Percentiles rank a stretch among this genome's conserved stretches.
Conservation (phyloP, 2,329 filamentous ascomycete species). For the Ramichloridium luteum region DNA sequence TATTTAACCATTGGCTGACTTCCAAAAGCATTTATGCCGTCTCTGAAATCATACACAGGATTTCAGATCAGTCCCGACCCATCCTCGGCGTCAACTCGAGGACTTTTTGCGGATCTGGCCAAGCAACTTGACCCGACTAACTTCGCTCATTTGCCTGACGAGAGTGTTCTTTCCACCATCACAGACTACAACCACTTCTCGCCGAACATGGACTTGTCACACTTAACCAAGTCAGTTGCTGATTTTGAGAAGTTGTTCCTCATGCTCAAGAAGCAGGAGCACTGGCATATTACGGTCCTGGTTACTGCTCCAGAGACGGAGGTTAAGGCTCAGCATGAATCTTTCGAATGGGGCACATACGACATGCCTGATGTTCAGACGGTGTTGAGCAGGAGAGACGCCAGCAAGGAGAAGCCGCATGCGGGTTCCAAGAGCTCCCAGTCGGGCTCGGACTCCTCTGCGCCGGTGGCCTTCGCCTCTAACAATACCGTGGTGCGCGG, state of each 20-base stretch:
- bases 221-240: slow-evolving; percentile 9
- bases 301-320: slow-evolving; percentile 11
- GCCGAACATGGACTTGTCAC: slow-evolving; percentile 10
- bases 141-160: slow-evolving; percentile 8
- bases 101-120: slow-evolving; percentile 21
- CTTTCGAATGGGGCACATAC: slow-evolving; percentile 23
- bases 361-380: slow-evolving; percentile 18
- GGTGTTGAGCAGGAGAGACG: too few relatives aligned
- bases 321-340: slow-evolving; percentile 8
- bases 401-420: slow-evolving; percentile 13
- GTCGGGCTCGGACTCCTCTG: slow-evolving; percentile 20
- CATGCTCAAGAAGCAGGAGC: slow-evolving; percentile 7
- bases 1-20: too few relatives aligned
- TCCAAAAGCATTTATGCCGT: too few relatives aligned
- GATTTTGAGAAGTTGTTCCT: slow-evolving; percentile 10
- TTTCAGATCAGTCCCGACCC: slow-evolving; percentile 20
- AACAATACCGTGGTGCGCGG: slow-evolving; percentile 32
- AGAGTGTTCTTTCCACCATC: slow-evolving; percentile 5
- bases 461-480: slow-evolving; percentile 24
- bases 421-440: slow-evolving; percentile 7
- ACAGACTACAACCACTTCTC: slow-evolving; percentile 3
- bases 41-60: slow-evolving; percentile 11
- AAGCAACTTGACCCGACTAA: slow-evolving; percentile 14
- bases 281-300: slow-evolving; percentile 16
- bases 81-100: slow-evolving; percentile 11